Evolutionary conservation across 345 rosid genomes (phyloP).

Genomic region (Melastoma malabathricum): DNA sequence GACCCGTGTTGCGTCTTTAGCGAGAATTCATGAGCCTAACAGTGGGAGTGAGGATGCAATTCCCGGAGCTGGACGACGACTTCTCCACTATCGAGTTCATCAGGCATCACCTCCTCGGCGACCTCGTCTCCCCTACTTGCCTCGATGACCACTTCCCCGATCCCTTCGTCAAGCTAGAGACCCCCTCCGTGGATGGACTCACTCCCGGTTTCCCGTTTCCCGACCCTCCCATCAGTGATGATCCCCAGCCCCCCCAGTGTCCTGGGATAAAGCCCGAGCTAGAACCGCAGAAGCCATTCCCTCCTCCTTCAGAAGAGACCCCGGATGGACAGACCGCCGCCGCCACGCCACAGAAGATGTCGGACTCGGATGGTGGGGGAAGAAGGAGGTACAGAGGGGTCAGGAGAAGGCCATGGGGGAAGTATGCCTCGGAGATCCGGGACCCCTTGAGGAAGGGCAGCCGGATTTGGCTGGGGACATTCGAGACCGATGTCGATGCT

Average conservation of each 20-base stretch:
- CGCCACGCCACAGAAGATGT: not conserved
- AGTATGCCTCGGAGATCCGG: slow-evolving; percentile 80
- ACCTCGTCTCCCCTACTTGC: slow-evolving; percentile 16
- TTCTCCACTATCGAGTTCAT: slow-evolving; percentile 40
- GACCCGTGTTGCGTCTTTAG: too few species aligned
- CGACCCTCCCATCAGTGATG: too few species aligned
- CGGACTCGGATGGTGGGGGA: too few species aligned
- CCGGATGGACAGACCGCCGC: too few species aligned
- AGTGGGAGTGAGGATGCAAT: too few species aligned
- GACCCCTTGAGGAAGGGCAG: slow-evolving; percentile 80
- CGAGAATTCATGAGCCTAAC: too few species aligned
- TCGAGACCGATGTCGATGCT: slow-evolving; percentile 69
- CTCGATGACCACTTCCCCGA: slow-evolving; percentile 17
- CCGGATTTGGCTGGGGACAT: slow-evolving; percentile 87
- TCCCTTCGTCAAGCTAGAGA: too few species aligned
- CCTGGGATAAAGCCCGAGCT: too few species aligned
- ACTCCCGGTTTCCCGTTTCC: not conserved
- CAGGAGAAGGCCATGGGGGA: slow-evolving; percentile 83
- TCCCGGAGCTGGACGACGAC: slow-evolving; percentile 12
- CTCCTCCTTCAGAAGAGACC: too few species aligned
- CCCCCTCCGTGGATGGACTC: too few species aligned
- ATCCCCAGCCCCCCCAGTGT: too few species aligned
- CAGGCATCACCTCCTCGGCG: slow-evolving; percentile 50
- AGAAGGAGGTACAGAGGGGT: slow-evolving; percentile 70
- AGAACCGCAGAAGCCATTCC: too few species aligned